These are phyloP conservation scores for Fusarium miscanthi DNA, from an alignment of 2,329 filamentous ascomycete species.

Conservation along the genomic window DNA sequence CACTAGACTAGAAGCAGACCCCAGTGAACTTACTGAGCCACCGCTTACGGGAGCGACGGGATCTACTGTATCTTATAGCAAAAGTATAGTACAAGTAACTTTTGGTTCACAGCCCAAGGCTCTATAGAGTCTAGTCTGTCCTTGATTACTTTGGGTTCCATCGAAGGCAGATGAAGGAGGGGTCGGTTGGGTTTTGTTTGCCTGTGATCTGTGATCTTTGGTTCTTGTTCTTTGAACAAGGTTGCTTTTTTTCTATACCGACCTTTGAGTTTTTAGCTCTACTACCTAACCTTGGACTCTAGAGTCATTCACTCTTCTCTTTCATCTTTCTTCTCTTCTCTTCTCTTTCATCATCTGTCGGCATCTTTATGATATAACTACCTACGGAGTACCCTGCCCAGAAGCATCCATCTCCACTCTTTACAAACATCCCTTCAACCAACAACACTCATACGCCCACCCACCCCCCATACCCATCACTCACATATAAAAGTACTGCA, in stretches of 20 bases:
- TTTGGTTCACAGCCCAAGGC: neutral
- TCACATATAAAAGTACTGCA: neutral
- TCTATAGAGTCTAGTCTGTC: neutral
- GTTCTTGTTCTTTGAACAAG: neutral
- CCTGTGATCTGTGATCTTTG: neutral
- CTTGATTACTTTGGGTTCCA: neutral
- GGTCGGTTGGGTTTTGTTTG: neutral
- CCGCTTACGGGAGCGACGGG: constrained; percentile 10
- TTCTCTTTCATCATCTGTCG: neutral
- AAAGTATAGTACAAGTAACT: neutral
- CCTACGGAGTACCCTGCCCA: neutral
- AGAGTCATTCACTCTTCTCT: neutral
- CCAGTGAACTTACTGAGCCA: neutral
- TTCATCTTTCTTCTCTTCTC: neutral
- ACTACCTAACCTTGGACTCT: neutral
- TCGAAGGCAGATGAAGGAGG: neutral
- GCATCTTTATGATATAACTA: neutral
- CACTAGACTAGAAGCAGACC: neutral
- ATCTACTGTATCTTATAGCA: neutral
- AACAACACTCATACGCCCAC: neutral
- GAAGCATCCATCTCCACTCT: constrained; percentile 3
- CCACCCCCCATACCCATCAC: neutral
- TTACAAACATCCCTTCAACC: constrained; percentile 1
- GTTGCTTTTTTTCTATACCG: constrained; percentile 1
- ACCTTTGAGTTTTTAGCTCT: neutral